Percentiles rank a stretch among this genome's conserved stretches.
phyloP scores from a whole-genome alignment of 1,139 yeast species.

The Kodamaea arcana region DNA sequence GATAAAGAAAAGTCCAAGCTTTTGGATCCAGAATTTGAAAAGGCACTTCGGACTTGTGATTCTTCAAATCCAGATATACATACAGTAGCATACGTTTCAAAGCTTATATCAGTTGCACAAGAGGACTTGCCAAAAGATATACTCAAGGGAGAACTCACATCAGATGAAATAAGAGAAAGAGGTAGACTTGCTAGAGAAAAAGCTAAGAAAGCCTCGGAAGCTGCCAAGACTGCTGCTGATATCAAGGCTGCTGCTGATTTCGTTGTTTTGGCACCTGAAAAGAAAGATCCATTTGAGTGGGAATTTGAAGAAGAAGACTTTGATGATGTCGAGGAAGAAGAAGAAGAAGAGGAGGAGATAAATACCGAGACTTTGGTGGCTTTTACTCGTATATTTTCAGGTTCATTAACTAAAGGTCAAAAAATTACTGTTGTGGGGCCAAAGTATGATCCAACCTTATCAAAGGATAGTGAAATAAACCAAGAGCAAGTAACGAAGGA shows the following conservation, averaged over 20 bases:
- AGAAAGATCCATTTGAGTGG: conserved; percentile 38
- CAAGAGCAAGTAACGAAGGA: conserved; percentile 44
- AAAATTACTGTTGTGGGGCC: conserved; percentile 77
- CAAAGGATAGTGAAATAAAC: conserved; percentile 43
- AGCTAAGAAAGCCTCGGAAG: conserved; percentile 67
- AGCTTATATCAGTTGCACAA: conserved; percentile 80
- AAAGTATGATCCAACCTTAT: conserved; percentile 70
- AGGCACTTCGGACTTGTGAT: conserved; percentile 63
- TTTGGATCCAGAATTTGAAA: conserved; percentile 47
- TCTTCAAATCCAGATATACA: conserved; percentile 49
- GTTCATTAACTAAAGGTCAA: conserved; percentile 73
- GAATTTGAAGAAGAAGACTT: conserved; percentile 41
- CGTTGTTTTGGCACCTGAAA: conserved; percentile 14
- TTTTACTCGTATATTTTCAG: conserved; percentile 85
- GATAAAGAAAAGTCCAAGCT: conserved; percentile 22
- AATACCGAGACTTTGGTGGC: conserved; percentile 70
- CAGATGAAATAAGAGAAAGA: conserved; percentile 57
- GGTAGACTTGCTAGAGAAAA: conserved; percentile 66
- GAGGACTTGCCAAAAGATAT: conserved; percentile 68
- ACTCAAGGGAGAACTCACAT: conserved; percentile 14
- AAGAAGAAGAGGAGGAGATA: conserved; percentile 42
- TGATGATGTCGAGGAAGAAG: conserved; percentile 26
- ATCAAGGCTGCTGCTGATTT: conserved; percentile 10
- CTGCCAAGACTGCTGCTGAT: conserved; percentile 34
- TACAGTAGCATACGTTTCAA: conserved; percentile 81